phyloP scores from a whole-genome alignment of 306 rosid species.

The Malus sieversii region DNA sequence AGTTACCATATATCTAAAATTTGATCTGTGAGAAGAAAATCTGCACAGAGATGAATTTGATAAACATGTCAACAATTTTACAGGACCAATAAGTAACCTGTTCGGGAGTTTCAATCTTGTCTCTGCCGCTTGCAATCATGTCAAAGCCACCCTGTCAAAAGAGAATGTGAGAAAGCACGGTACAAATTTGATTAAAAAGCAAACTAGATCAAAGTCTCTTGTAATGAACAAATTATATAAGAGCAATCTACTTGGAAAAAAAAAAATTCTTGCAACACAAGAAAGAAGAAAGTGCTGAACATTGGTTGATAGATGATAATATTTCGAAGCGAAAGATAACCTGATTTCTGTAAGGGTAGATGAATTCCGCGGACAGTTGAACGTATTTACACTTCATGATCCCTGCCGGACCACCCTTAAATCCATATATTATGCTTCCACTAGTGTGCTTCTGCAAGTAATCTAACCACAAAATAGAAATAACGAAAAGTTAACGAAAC shows the following conservation, averaged over 20 bases:
- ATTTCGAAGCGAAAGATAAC: slow-evolving; percentile 8
- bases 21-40: not conserved
- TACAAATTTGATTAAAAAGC: not conserved
- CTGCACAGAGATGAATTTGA: not conserved
- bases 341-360: slow-evolving; percentile 87
- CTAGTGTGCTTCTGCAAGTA: slow-evolving; percentile 54
- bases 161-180: not conserved
- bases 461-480: slow-evolving; percentile 25
- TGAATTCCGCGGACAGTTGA: slow-evolving; percentile 50
- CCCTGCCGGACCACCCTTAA: slow-evolving; percentile 87
- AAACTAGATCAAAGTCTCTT: not conserved
- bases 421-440: slow-evolving; percentile 79
- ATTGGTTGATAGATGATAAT: not conserved
- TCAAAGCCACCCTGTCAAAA: slow-evolving; percentile 82
- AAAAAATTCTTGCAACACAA: not conserved
- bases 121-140: slow-evolving; percentile 88
- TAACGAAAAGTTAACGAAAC: not conserved
- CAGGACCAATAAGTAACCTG: slow-evolving; percentile 34
- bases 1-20: not conserved
- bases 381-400: slow-evolving; percentile 76
- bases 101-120: slow-evolving; percentile 89
- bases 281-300: not conserved
- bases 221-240: not conserved
- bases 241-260: not conserved
- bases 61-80: not conserved